Evolutionary conservation across 805 yeast species (phyloP).

Genomic region (Cyberlindnera samutprakarnensis): DNA sequence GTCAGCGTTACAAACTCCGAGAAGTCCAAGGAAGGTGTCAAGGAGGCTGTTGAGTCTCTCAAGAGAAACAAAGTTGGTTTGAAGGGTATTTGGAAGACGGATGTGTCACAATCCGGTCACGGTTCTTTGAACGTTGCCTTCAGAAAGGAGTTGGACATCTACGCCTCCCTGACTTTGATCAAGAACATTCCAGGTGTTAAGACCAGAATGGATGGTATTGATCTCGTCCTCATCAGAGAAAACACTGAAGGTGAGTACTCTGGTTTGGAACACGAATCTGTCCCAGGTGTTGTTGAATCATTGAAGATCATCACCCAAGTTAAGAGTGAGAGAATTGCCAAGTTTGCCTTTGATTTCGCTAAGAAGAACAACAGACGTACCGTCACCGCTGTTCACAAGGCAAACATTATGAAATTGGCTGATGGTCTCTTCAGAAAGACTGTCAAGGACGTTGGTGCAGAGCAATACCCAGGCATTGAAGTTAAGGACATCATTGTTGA

Average conservation of each 20-base stretch:
- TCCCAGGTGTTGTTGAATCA: conserved; percentile 96
- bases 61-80: conserved; percentile 96
- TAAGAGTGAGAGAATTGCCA: conserved; percentile 95
- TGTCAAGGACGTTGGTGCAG: conserved; percentile 77
- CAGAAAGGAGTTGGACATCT: conserved; percentile 93
- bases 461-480: conserved; percentile 76
- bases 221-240: conserved; percentile 93
- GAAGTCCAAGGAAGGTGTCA: conserved; percentile 51
- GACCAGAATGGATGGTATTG: conserved; percentile 82
- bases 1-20: conserved; percentile 59
- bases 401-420: conserved; percentile 97
- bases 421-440: conserved; percentile 97
- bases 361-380: conserved; percentile 82
- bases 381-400: conserved; percentile 97
- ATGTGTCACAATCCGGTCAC: conserved; percentile 67
- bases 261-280: conserved; percentile 95
- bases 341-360: conserved; percentile 96
- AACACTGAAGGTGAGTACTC: conserved; percentile 99
- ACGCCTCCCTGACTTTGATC: conserved; percentile 90
- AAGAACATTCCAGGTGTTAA: conserved; percentile 92
- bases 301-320: conserved; percentile 88
- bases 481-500: conserved; percentile 95
- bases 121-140: conserved; percentile 92
- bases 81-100: conserved; percentile 93
- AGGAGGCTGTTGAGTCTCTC: conserved; percentile 81